Evolutionary conservation across 2,329 filamentous ascomycete genomes (phyloP).

Genomic region (Passalora sequoiae): DNA sequence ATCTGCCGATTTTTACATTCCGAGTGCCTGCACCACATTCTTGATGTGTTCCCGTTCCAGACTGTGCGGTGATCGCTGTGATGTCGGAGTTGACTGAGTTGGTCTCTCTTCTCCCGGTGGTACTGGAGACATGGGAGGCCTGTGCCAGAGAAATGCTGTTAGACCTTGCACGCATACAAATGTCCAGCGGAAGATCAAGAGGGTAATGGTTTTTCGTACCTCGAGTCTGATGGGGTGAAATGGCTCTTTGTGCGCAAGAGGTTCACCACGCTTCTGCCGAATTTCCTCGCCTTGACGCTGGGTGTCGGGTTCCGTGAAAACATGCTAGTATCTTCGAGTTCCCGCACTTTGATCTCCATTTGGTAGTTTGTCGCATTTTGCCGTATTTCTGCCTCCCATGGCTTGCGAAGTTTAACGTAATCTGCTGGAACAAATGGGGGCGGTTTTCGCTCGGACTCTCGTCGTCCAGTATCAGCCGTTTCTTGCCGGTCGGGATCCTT

Average conservation of each 20-base stretch:
- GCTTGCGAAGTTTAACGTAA: constrained; percentile 28
- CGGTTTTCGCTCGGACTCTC: too few species aligned
- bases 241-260: constrained; percentile 31
- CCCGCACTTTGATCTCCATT: constrained; percentile 31
- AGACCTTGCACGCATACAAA: too few species aligned
- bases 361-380: constrained; percentile 22
- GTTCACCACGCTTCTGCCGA: constrained; percentile 33
- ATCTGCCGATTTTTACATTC: constrained; percentile 6
- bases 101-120: too few species aligned
- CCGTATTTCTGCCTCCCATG: constrained; percentile 32
- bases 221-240: constrained; percentile 6
- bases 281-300: constrained; percentile 32
- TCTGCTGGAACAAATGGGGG: constrained; percentile 32
- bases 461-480: too few species aligned
- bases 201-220: constrained; percentile 15
- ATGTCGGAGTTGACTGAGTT: background rate
- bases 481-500: constrained; percentile 17
- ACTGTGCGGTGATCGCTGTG: constrained; percentile 10
- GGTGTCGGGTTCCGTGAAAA: constrained; percentile 25
- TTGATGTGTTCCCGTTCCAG: constrained; percentile 13
- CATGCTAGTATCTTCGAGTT: constrained; percentile 27
- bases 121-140: constrained; percentile 1
- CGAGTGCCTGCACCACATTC: constrained; percentile 13
- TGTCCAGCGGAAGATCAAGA: too few species aligned
- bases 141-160: too few species aligned